Evolutionary conservation across 306 rosid genomes (phyloP).

Genomic region (Prunus padus): DNA sequence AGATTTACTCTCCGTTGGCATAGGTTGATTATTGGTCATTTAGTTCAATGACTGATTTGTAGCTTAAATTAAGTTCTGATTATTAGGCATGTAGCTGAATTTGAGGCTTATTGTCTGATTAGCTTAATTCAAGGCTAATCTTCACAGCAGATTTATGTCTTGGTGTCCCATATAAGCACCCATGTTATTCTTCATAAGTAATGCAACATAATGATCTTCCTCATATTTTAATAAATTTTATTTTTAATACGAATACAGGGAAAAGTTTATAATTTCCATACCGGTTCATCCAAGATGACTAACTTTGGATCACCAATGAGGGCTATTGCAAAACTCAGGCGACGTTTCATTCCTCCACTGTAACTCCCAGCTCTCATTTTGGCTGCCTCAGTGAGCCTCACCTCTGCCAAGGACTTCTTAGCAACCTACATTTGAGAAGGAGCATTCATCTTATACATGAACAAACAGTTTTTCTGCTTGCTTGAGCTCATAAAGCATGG

Average conservation of each 20-base stretch:
- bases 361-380: conserved; percentile 84
- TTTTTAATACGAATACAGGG: background rate
- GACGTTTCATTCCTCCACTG: conserved; percentile 98
- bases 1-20: background rate
- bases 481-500: conserved; percentile 2
- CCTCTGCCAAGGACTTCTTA: conserved; percentile 69
- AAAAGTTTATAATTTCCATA: conserved; percentile 33
- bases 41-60: background rate
- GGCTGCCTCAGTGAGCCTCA: conserved; percentile 70
- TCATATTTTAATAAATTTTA: no score
- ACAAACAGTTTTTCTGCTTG: background rate
- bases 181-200: no score
- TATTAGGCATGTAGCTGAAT: background rate
- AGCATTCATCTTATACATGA: background rate
- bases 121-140: background rate
- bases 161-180: background rate
- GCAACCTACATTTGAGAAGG: conserved; percentile 46
- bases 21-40: background rate
- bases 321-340: conserved; percentile 91
- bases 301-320: conserved; percentile 92
- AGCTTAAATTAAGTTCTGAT: background rate
- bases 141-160: background rate
- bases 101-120: background rate
- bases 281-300: conserved; percentile 93
- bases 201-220: background rate